Conservation (phyloP, 164 flowering plant species). For the Annona cherimola region DNA sequence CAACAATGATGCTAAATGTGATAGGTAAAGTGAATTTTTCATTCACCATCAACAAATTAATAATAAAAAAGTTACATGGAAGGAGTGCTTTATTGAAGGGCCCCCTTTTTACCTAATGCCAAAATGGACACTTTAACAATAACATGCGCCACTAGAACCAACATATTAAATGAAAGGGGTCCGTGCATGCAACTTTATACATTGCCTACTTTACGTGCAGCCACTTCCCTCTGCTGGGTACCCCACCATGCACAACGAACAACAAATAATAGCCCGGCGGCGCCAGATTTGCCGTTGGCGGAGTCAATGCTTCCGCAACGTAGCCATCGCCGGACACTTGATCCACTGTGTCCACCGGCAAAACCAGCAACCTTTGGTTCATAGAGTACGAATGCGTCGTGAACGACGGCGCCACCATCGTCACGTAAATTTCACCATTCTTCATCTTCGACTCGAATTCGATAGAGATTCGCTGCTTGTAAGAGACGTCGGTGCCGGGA, state of each 20-base stretch:
- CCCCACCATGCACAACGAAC: constrained; percentile 44
- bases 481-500: constrained; percentile 10
- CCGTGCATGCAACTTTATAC: too few relatives aligned
- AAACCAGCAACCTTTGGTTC: constrained; percentile 47
- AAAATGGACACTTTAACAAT: too few relatives aligned
- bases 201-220: constrained; percentile 25
- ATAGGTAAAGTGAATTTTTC: too few relatives aligned
- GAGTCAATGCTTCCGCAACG: constrained; percentile 18
- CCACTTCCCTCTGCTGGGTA: constrained; percentile 57
- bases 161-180: too few relatives aligned
- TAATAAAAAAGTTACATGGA: too few relatives aligned
- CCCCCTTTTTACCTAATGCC: too few relatives aligned
- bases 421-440: constrained; percentile 21
- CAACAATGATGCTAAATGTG: too few relatives aligned
- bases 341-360: constrained; percentile 6
- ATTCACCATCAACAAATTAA: too few relatives aligned
- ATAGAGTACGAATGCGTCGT: constrained; percentile 51
- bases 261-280: constrained; percentile 55
- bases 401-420: constrained; percentile 61
- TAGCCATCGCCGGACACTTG: constrained; percentile 6
- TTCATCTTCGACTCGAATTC: constrained; percentile 2
- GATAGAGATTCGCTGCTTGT: constrained; percentile 16
- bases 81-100: too few relatives aligned
- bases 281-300: constrained; percentile 31
- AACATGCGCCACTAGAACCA: too few relatives aligned